Percentiles rank a stretch among this genome's conserved stretches.
Evolutionary conservation across 1,139 yeast species (phyloP).

Genomic region (Candida neerlandica): DNA sequence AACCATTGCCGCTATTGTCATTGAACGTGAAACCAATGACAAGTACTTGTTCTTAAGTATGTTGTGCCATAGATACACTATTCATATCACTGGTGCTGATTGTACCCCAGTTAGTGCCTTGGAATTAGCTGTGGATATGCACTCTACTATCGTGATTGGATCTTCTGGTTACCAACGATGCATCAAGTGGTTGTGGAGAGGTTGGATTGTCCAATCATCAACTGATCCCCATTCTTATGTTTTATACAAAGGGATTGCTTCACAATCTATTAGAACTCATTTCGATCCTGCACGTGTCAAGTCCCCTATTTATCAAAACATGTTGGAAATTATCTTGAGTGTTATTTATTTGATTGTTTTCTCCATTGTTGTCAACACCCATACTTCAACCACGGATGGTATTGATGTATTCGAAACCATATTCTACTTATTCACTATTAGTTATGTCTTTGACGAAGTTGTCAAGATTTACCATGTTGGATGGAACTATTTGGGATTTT

Average conservation of each 20-base stretch:
- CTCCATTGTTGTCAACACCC: conserved; percentile 64
- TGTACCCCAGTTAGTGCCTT: conserved; percentile 68
- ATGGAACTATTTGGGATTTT: conserved; percentile 67
- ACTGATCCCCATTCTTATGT: conserved; percentile 70
- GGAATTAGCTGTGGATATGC: conserved; percentile 86
- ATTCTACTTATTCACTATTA: conserved; percentile 68
- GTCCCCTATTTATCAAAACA: conserved; percentile 82
- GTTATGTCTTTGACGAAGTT: conserved; percentile 67
- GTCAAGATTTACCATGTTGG: conserved; percentile 80
- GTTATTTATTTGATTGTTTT: conserved; percentile 63
- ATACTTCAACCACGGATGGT: conserved; percentile 32
- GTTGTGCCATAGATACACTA: conserved; percentile 75
- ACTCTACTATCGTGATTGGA: conserved; percentile 73
- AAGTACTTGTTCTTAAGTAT: conserved; percentile 73
- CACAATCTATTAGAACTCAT: conserved; percentile 61
- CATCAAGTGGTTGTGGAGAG: conserved; percentile 89
- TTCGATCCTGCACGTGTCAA: conserved; percentile 82
- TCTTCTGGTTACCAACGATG: conserved; percentile 85
- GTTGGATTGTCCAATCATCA: conserved; percentile 85
- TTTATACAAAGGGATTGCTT: conserved; percentile 60
- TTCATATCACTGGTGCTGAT: conserved; percentile 65
- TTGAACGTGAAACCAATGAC: conserved; percentile 59
- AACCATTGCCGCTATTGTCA: conserved; percentile 65
- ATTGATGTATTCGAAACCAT: conserved; percentile 50
- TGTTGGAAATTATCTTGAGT: conserved; percentile 68